A percentile compares a stretch with the other conserved stretches of the same genome.
Conservation (phyloP, 1,284 basidiomycete genomes). For the Phenoliferia sp. region DNA sequence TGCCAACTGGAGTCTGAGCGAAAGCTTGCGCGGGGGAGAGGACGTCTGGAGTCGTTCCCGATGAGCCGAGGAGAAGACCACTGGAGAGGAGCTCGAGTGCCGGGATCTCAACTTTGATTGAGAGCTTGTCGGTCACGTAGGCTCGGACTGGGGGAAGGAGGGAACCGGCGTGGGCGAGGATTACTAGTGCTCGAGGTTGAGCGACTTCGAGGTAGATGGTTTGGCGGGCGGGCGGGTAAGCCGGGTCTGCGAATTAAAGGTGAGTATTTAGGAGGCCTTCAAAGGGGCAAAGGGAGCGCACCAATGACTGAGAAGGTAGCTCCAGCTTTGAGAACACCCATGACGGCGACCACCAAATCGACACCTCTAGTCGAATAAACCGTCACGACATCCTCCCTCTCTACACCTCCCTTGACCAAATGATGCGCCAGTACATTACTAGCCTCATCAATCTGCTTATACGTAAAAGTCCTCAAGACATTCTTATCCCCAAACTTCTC, state of each 20-base stretch:
- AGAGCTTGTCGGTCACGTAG: constrained; percentile 73
- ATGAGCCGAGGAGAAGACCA: constrained; percentile 66
- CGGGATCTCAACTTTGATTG: constrained; percentile 88
- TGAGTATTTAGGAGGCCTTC: not conserved
- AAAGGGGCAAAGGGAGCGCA: constrained; percentile 44
- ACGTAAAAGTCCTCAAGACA: constrained; percentile 62
- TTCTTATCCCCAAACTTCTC: constrained; percentile 47
- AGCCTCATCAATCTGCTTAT: constrained; percentile 74
- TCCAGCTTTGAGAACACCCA: constrained; percentile 94
- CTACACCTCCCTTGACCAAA: constrained; percentile 74
- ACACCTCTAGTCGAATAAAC: constrained; percentile 97
- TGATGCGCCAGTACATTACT: constrained; percentile 90
- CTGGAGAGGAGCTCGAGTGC: constrained; percentile 69
- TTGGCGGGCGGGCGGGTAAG: constrained; percentile 91
- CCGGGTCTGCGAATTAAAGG: constrained; percentile 63
- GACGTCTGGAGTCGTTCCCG: constrained; percentile 43
- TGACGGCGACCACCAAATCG: constrained; percentile 93
- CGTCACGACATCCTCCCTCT: constrained; percentile 95
- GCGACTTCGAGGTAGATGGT: constrained; percentile 95
- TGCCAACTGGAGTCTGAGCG: constrained; percentile 59
- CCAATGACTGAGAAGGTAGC: constrained; percentile 97
- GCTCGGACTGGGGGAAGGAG: constrained; percentile 78
- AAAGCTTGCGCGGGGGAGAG: constrained; percentile 52
- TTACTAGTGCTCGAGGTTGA: constrained; percentile 84
- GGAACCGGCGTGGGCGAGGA: constrained; percentile 83